These are phyloP conservation scores for Hypocreales sp. DNA, from an alignment of 2,329 filamentous ascomycete genomes.

Conservation along the genomic window DNA sequence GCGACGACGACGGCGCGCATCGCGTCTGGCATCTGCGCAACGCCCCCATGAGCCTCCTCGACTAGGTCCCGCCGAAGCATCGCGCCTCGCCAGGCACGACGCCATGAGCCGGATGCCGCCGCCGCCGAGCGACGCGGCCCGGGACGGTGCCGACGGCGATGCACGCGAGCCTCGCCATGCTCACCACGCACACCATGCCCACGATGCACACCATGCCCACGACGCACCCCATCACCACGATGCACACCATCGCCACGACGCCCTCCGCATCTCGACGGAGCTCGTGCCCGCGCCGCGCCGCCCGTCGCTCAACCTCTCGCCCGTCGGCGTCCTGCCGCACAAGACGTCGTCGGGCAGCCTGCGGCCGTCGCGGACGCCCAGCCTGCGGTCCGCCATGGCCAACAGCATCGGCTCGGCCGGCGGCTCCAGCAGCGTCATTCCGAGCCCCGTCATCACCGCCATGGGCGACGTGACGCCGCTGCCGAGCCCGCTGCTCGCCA, in stretches of 20 bases:
- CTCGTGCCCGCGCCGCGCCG: slow-evolving; percentile 10
- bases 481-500: slow-evolving; percentile 55
- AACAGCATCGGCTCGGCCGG: slow-evolving; percentile 33
- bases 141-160: no score
- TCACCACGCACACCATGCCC: no score
- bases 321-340: slow-evolving; percentile 13
- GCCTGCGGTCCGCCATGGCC: slow-evolving; percentile 39
- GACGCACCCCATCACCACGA: not conserved
- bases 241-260: no score
- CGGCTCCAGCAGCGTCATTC: slow-evolving; percentile 49
- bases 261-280: slow-evolving; percentile 24
- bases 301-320: slow-evolving; percentile 21
- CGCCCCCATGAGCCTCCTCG: no score
- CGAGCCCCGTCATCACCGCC: slow-evolving; percentile 58
- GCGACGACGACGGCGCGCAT: no score
- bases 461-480: slow-evolving; percentile 69
- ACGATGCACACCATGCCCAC: no score
- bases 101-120: no score
- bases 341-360: slow-evolving; percentile 18
- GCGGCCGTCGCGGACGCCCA: slow-evolving; percentile 42
- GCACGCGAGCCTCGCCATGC: no score
- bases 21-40: no score
- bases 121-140: no score
- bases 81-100: no score
- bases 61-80: no score